Evolutionary conservation across 2,329 filamentous ascomycete species (phyloP), one percentile per base, ranked within the genome.

Genomic region (Thielaviopsis musarum): DNA sequence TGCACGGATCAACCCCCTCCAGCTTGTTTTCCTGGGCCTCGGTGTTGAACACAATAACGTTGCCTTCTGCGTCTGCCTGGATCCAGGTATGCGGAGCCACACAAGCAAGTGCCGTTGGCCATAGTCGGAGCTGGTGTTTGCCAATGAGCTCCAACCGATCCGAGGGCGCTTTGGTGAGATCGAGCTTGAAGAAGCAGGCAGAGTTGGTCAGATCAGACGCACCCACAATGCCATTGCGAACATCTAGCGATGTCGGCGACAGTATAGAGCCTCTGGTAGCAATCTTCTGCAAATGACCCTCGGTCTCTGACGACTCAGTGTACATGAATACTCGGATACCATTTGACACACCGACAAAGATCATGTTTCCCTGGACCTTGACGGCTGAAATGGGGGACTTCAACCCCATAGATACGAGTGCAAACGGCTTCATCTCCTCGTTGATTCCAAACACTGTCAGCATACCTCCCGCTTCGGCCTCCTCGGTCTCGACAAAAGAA

Each of bases 131-230:
- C 78, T 91, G 91, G 97, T 0, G 83, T 77, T 0, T 87, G 84
- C 66, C 91, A 83, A 65, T 85, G 89, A 68, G 96, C 88, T 21
- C 91, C 80, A 3, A 86, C 87, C 2, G 87, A 75, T 73, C 95
- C 89, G 75, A 41, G 3, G 57, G n/a, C 6, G 28, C 30, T 57
- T 75, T 79, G 58, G 84, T 80, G 2, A 77, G 77, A 0, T 77
- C 74, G 67, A 85, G 93, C 67, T 93, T 77, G 9, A 96, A 75
- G 5, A 97, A 73, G 1, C 86, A 84, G 24, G 95, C 76, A 1
- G 88, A 95, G 72, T 97, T 96, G 87, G 95, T 96, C 53, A 98
- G 74, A 67, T 98, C 93, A 0, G 85, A 87, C 10, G 97, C 83
- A 0, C 87, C 88, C 63, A 98, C 91, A 24, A 81, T 76, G 64